Conservation (phyloP, 176 grass and related monocot species). For the Panicum miliaceum region DNA sequence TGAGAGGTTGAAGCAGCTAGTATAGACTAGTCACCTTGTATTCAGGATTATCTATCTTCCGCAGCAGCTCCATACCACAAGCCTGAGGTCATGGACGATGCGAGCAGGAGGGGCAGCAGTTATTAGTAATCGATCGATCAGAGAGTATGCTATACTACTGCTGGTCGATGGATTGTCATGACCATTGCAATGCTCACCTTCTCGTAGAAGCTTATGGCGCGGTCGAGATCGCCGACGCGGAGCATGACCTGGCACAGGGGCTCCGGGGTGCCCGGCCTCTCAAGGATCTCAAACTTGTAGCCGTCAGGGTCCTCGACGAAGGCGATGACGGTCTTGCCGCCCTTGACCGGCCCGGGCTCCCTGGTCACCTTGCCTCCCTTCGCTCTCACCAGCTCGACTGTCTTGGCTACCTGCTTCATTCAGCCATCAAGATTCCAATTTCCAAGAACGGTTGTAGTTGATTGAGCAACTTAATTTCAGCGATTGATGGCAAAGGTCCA, state of each 20-base stretch:
- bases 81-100: conserved; percentile 39
- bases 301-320: conserved; percentile 80
- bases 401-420: conserved; percentile 57
- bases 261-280: conserved; percentile 66
- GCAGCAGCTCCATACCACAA: conserved; percentile 68
- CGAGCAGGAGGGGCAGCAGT: not conserved
- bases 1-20: not conserved
- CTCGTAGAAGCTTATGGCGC: conserved; percentile 72
- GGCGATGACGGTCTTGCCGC: conserved; percentile 62
- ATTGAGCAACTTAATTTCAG: no score
- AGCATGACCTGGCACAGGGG: conserved; percentile 83
- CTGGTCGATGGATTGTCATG: not conserved
- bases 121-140: not conserved
- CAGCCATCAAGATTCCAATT: no score
- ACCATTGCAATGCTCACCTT: conserved; percentile 36
- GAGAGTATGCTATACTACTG: not conserved
- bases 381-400: conserved; percentile 53
- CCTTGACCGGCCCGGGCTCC: conserved; percentile 66
- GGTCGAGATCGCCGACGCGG: conserved; percentile 61
- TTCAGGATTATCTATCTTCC: conserved; percentile 61
- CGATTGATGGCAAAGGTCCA: no score
- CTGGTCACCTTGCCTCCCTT: conserved; percentile 74
- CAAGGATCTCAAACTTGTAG: conserved; percentile 86
- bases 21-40: conserved; percentile 66
- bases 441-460: no score